Evolutionary conservation across 2,329 filamentous ascomycete genomes (phyloP).

Genomic region (Colletotrichum noveboracense): DNA sequence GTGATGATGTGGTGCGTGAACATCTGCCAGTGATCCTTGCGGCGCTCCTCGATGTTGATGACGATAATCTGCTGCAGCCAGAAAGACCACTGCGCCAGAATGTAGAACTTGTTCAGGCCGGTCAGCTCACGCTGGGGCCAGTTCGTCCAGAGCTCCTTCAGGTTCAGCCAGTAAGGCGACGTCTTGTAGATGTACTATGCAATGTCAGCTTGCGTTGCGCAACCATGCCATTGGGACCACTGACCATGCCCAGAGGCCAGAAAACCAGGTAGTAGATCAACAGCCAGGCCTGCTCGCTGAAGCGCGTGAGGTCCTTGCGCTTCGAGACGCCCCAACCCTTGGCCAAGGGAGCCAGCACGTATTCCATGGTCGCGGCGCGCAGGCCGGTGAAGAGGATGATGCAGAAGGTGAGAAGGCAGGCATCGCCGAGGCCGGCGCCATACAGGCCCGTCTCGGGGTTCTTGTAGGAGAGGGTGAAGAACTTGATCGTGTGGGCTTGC

Average conservation of each 20-base stretch:
- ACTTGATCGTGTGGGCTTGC: conserved; percentile 80
- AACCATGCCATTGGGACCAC: conserved; percentile 33
- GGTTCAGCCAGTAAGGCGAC: conserved; percentile 79
- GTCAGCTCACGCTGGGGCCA: conserved; percentile 82
- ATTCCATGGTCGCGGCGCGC: conserved; percentile 85
- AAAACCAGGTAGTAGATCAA: conserved; percentile 82
- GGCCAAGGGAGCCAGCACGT: conserved; percentile 80
- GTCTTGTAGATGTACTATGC: conserved; percentile 78
- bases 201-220: not conserved
- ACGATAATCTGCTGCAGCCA: conserved; percentile 95
- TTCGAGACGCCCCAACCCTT: conserved; percentile 74
- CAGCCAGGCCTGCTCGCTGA: conserved; percentile 95
- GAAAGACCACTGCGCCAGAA: conserved; percentile 88
- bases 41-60: conserved; percentile 90
- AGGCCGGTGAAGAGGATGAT: conserved; percentile 87
- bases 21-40: conserved; percentile 98
- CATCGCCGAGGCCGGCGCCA: conserved; percentile 79
- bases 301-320: conserved; percentile 78
- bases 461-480: conserved; percentile 87
- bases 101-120: conserved; percentile 84
- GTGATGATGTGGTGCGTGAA: conserved; percentile 94
- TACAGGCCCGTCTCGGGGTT: conserved; percentile 74
- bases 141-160: conserved; percentile 79
- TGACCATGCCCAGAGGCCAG: conserved; percentile 84
- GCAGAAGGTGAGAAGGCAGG: conserved; percentile 77